Evolutionary conservation across 148 eudicot genomes (phyloP).

Genomic region (Amaranthus cruentus): DNA sequence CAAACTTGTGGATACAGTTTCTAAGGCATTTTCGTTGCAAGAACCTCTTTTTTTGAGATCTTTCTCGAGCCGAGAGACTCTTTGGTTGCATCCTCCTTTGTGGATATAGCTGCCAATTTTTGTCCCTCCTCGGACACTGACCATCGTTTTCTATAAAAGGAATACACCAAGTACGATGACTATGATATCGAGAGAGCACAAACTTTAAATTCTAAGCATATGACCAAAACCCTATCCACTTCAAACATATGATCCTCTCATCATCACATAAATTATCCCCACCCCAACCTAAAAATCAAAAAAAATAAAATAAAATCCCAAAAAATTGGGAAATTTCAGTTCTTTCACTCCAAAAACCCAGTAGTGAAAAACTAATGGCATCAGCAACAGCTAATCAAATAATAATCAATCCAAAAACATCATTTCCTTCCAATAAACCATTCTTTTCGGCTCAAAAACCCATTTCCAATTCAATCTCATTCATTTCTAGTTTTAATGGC

Average conservation of each 20-base stretch:
- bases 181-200: too few species aligned
- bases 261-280: slow-evolving; percentile 12
- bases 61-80: too few species aligned
- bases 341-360: too few species aligned
- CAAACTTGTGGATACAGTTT: too few species aligned
- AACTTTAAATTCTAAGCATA: background rate
- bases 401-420: slow-evolving; percentile 4
- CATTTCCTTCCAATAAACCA: background rate
- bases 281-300: background rate
- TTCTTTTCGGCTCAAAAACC: slow-evolving; percentile 4
- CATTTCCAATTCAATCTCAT: slow-evolving; percentile 19
- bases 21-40: too few species aligned
- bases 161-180: too few species aligned
- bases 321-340: background rate
- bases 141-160: too few species aligned
- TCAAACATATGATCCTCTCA: background rate
- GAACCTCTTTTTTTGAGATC: too few species aligned
- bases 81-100: too few species aligned
- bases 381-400: slow-evolving; percentile 21
- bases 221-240: slow-evolving; percentile 25
- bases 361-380: slow-evolving; percentile 17
- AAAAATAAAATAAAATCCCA: background rate
- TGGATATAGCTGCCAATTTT: too few species aligned
- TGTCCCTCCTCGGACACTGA: too few species aligned
- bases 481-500: background rate